phyloP scores from a whole-genome alignment of 1,284 basidiomycete species.

The Fomitopsis schrenkii region DNA sequence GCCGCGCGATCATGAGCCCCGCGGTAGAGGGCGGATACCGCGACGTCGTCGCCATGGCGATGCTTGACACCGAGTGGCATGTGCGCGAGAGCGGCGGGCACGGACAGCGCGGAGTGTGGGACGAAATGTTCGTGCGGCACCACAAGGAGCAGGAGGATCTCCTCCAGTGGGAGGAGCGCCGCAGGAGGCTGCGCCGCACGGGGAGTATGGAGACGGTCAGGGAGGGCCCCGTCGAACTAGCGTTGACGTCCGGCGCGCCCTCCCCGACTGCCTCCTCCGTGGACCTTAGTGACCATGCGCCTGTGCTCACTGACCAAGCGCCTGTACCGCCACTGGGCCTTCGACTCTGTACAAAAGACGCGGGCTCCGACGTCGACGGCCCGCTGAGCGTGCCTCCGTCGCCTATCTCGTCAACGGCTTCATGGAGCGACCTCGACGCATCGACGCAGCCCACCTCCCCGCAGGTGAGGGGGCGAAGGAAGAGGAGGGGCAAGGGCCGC shows the following conservation, averaged over 20 bases:
- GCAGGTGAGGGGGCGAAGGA: neutral
- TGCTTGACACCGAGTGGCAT: conserved; percentile 61
- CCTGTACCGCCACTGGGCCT: neutral
- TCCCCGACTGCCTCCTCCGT: neutral
- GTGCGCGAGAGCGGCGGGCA: conserved; percentile 24
- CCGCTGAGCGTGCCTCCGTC: conserved; percentile 1
- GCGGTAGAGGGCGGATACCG: conserved; percentile 41
- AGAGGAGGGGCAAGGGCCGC: neutral
- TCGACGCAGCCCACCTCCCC: neutral
- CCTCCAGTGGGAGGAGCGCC: conserved; percentile 41
- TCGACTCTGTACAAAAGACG: neutral
- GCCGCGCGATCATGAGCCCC: conserved; percentile 44
- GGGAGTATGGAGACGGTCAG: conserved; percentile 32
- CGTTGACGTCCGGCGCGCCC: neutral
- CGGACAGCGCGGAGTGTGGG: conserved; percentile 48
- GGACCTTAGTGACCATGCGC: neutral
- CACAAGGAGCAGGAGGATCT: conserved; percentile 54
- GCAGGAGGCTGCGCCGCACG: conserved; percentile 12
- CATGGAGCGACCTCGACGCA: neutral
- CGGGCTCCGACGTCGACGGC: neutral
- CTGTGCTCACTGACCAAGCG: too few species aligned
- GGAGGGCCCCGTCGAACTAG: neutral
- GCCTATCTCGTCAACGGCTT: neutral
- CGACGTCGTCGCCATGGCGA: conserved; percentile 53
- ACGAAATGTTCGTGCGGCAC: conserved; percentile 58